Base-by-base conservation (phyloP, 2,329 filamentous ascomycete species). In the Boeremia lycopersici region DNA sequence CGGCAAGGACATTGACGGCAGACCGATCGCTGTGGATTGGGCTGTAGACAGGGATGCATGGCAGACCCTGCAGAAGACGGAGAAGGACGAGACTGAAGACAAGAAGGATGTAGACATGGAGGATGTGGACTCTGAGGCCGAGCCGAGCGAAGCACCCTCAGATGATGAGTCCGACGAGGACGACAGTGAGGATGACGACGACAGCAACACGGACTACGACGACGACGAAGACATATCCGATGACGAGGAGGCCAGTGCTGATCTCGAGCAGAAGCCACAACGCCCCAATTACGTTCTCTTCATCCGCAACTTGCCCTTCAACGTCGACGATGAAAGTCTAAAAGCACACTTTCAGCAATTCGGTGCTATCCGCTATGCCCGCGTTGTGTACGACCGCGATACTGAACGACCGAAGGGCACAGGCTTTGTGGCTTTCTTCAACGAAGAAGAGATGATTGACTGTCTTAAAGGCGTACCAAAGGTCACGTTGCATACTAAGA, bases 1-100 rank as follows among this genome's bases (percentile, higher is more conserved):
- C 75, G 95, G 93, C 54, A 97, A 91, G 73, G 86, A 89, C 57
- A 83, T 99, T 17, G 93, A 96, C 72, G 95, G 93, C 2, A 85
- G 95, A 67, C 89, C 88, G 8, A 76, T 99, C 57, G 95, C 93
- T 26, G 95, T 99, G 6, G 95, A 99, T 77, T 99, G 91, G 91
- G 93, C 96, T 29, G 92, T 98, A 3, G 91, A 97, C 57, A 96
- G 96, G 78, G 83, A 88, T 36, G 86, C 88, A 6, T 99, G 91
- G 91, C 84, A 93, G 59, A 82, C 86, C 57, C 60, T 72, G 29
- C 80, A 86, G 60, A 78, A 80, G 46, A 57, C 69, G 5, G 70
- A 73, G 23, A 67, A 73, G 29, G 70, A 81, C 1, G 72, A 76
- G 3, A 74, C 74, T 6, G 74, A 76, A 26, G 69, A 77, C 5